Conservation (phyloP, 352 stramenopile genomes). For the Pythium phragmitis region DNA sequence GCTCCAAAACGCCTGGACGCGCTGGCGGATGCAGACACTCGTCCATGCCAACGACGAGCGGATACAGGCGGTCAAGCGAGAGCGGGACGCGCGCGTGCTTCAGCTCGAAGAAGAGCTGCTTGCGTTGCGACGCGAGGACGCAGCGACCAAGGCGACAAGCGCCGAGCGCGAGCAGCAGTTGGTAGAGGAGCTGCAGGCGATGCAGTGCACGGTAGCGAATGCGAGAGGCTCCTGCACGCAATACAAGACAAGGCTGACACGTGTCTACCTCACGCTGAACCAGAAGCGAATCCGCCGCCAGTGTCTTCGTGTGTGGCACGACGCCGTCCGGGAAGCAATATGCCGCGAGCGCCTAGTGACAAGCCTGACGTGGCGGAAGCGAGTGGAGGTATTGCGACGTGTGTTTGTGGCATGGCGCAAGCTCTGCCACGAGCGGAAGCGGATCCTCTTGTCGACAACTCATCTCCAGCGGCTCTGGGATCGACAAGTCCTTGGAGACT, state of each 20-base stretch:
- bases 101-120: constrained; percentile 12
- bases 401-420: constrained; percentile 5
- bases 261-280: not conserved
- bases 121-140: not conserved
- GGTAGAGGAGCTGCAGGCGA: not conserved
- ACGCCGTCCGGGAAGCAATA: not conserved
- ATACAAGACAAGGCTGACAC: constrained; percentile 15
- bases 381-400: not conserved
- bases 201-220: not conserved
- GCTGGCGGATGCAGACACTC: constrained; percentile 35
- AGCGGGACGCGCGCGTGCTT: constrained; percentile 3
- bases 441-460: not conserved
- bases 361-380: not conserved
- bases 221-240: not conserved
- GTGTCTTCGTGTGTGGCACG: constrained; percentile 15
- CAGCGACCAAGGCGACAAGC: not conserved
- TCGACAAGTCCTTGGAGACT: not conserved
- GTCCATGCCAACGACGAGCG: constrained; percentile 26
- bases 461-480: not conserved
- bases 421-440: not conserved
- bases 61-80: constrained; percentile 5
- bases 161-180: constrained; percentile 14
- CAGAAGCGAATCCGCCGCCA: not conserved
- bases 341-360: not conserved
- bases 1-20: constrained; percentile 28